phyloP scores from a whole-genome alignment of 495 filamentous ascomycete species.

The Penicillium odoratum region DNA sequence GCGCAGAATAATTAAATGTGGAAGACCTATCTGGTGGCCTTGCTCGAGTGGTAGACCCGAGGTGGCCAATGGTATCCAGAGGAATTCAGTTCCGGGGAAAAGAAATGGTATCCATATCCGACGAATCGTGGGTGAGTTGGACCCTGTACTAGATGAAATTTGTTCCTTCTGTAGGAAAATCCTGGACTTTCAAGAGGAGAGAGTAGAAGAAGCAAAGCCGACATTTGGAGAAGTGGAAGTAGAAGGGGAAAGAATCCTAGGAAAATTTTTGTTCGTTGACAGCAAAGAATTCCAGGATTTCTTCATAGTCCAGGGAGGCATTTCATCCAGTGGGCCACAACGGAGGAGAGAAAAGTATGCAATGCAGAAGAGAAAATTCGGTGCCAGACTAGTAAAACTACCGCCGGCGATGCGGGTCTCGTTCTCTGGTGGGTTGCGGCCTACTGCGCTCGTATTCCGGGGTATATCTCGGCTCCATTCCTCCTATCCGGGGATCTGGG shows the following conservation, averaged over 20 bases:
- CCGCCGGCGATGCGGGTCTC: constrained; percentile 44
- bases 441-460: constrained; percentile 49
- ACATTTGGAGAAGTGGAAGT: constrained; percentile 1
- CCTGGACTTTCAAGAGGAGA: constrained; percentile 13
- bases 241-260: constrained; percentile 10
- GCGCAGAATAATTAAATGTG: constrained; percentile 22
- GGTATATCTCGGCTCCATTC: constrained; percentile 52
- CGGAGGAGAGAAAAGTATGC: constrained; percentile 18
- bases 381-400: constrained; percentile 20
- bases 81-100: constrained; percentile 16
- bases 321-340: constrained; percentile 22
- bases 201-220: not conserved
- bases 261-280: constrained; percentile 16
- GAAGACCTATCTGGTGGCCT: constrained; percentile 14
- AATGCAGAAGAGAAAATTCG: constrained; percentile 15
- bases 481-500: constrained; percentile 49
- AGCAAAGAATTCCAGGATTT: constrained; percentile 27
- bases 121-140: constrained; percentile 14
- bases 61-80: constrained; percentile 12
- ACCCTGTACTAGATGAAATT: constrained; percentile 15
- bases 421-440: constrained; percentile 44
- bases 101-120: constrained; percentile 19
- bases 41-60: constrained; percentile 2
- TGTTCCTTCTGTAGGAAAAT: constrained; percentile 9
- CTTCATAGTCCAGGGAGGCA: constrained; percentile 22